Percentiles rank a stretch among this genome's conserved stretches.
Evolutionary conservation across 2,329 filamentous ascomycete species (phyloP).

Genomic region (Aulographum hederae): DNA sequence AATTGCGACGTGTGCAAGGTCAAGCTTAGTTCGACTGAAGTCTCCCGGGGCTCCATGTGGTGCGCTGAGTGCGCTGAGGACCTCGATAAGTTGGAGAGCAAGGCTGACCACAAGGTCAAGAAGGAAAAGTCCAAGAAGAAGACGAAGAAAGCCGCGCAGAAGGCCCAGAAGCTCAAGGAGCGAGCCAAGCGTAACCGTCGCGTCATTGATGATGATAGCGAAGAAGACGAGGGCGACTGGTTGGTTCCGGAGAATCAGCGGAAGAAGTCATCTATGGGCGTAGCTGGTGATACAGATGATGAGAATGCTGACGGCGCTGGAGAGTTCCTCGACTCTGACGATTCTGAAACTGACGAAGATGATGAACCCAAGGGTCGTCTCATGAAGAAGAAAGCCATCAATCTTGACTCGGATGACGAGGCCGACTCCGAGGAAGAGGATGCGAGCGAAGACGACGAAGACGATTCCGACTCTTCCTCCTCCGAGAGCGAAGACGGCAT

Average conservation of each 20-base stretch:
- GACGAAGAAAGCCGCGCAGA: conserved; percentile 7
- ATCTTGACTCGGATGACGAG: conserved; percentile 31
- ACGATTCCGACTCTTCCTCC: conserved; percentile 20
- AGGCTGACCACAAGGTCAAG: conserved; percentile 20
- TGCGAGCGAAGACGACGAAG: conserved; percentile 13
- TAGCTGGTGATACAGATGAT: conserved; percentile 69
- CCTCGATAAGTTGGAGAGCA: conserved; percentile 20
- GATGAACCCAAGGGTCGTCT: conserved; percentile 24
- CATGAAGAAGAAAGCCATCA: conserved; percentile 29
- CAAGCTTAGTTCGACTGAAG: conserved; percentile 40
- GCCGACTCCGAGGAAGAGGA: conserved; percentile 7
- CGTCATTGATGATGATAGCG: conserved; percentile 44
- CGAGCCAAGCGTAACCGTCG: conserved; percentile 15
- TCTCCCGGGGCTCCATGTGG: conserved; percentile 31
- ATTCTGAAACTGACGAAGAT: conserved; percentile 42
- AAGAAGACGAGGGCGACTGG: conserved; percentile 60
- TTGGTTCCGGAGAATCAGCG: conserved; percentile 48
- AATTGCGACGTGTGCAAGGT: conserved; percentile 71
- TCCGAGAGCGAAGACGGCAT: conserved; percentile 17
- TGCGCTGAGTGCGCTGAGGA: conserved; percentile 64
- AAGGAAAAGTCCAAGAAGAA: conserved; percentile 11
- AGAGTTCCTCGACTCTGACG: conserved; percentile 56
- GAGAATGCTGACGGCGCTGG: conserved; percentile 78
- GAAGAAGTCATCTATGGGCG: conserved; percentile 43
- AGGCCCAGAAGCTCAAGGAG: conserved; percentile 6